Evolutionary conservation across 2,329 filamentous ascomycete genomes (phyloP), one percentile per base, ranked within the genome.

Genomic region (Penicillium sp.): DNA sequence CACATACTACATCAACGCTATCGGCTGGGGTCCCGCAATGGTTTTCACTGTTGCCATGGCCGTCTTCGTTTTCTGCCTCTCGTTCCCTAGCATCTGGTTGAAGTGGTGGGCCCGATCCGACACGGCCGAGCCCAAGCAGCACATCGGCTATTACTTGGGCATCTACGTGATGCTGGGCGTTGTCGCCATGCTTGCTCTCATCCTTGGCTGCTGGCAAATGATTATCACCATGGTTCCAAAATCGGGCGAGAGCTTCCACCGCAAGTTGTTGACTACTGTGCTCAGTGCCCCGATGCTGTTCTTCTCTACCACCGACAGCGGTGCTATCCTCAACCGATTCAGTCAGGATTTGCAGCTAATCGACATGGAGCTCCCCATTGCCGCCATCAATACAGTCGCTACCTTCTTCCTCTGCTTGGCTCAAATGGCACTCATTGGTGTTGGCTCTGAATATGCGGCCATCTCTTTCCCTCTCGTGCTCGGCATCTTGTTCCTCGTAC

Each of bases 181-280:
- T 28, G n/a, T 71, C 6, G 69, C 66, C 14, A 69, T 74, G 61
- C 33, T 72, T 16, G 64, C 61, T 46, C 63, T 75, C 4, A 61
- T 74, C 31, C 50, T 68, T 4, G 68, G 69, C 33, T 70, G 67
- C 54, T 74, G 73, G 69, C 74, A 79, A 63, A 69, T 81, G 55
- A 76, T 81, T 42, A 76, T 81, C 28, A 75, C 68, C 3, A 81
- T 82, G 76, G 76, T 81, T 3, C 79, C 79, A 3, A 74, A 73
- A 27, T 80, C 79, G n/a, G 78, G 77, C 4, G 71, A 74, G 48
- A 70, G 59, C 39, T 78, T 82, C 51, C 80, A 82, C 53, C 68
- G 68, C 45, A 73, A 66, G 41, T 66, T 82, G 1, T 65, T 82
- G 8, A 68, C 69, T 8, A 78, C 78, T 2, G 77, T 81, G 8